Conservation (phyloP, 2,329 filamentous ascomycete genomes). For the Sporothrix inflata region DNA sequence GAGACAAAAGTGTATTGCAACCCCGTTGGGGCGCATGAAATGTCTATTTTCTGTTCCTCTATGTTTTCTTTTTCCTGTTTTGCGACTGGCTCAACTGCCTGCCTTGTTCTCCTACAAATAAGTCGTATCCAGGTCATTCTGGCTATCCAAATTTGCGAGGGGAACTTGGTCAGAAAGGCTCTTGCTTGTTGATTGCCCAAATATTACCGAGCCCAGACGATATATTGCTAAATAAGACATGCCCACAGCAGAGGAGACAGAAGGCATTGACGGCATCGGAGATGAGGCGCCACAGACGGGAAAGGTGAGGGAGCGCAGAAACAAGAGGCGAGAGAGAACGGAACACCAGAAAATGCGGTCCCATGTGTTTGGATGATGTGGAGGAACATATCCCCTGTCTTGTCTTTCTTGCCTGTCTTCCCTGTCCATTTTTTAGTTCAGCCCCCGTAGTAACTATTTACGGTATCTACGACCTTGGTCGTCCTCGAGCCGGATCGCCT, state of each 20-base stretch:
- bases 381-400: not conserved
- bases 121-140: not conserved
- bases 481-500: not conserved
- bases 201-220: not conserved
- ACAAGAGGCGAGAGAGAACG: not conserved
- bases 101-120: not conserved
- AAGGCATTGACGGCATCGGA: constrained; percentile 30
- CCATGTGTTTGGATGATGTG: constrained; percentile 21
- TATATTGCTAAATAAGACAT: constrained; percentile 17
- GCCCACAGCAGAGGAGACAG: not conserved
- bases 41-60: not conserved
- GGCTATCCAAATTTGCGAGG: constrained; percentile 13
- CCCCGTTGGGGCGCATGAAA: constrained; percentile 1
- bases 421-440: not conserved
- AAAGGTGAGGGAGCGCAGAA: not conserved
- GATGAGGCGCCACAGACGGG: constrained; percentile 21
- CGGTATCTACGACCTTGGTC: not conserved
- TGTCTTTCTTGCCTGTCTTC: not conserved
- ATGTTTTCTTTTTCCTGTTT: not conserved
- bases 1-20: not conserved
- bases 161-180: not conserved
- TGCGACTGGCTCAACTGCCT: constrained; percentile 6
- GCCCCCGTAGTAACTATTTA: not conserved
- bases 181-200: not conserved
- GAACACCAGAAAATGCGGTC: not conserved